Conservation (phyloP, 2,329 filamentous ascomycete genomes). For the Aspergillus ustus region DNA sequence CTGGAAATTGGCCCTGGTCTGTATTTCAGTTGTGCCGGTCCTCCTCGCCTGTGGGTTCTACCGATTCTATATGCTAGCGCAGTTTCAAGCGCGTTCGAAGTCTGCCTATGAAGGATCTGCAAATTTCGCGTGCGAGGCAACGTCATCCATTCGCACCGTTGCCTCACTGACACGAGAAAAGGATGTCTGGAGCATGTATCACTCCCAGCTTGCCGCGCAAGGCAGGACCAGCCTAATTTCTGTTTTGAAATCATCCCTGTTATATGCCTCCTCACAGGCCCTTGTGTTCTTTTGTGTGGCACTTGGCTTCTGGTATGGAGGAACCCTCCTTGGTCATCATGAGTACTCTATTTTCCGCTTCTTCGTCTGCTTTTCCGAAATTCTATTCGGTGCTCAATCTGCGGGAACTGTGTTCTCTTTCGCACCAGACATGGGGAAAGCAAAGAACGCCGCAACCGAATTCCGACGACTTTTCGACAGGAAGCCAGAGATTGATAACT, state of each 20-base stretch:
- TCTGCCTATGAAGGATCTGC: slow-evolving; percentile 79
- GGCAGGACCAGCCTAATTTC: slow-evolving; percentile 71
- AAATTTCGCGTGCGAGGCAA: slow-evolving; percentile 88
- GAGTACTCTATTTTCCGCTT: slow-evolving; percentile 85
- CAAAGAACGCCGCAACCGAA: slow-evolving; percentile 78
- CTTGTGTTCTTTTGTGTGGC: slow-evolving; percentile 83
- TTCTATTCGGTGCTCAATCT: slow-evolving; percentile 91
- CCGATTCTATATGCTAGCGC: slow-evolving; percentile 81
- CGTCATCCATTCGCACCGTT: slow-evolving; percentile 90
- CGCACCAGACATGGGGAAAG: slow-evolving; percentile 91
- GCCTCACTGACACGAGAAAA: slow-evolving; percentile 85
- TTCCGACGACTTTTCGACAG: slow-evolving; percentile 85
- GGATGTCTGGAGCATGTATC: slow-evolving; percentile 77
- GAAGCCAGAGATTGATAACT: slow-evolving; percentile 79
- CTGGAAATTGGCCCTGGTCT: slow-evolving; percentile 87
- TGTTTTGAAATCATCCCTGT: slow-evolving; percentile 72
- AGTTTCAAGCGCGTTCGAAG: slow-evolving; percentile 80
- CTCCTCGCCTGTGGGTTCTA: slow-evolving; percentile 82
- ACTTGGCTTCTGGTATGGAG: slow-evolving; percentile 92
- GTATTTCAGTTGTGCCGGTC: slow-evolving; percentile 76
- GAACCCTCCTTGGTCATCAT: slow-evolving; percentile 69
- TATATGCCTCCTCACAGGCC: slow-evolving; percentile 86
- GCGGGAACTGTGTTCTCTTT: slow-evolving; percentile 89
- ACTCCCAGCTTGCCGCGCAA: slow-evolving; percentile 67
- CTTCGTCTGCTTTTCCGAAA: slow-evolving; percentile 85